Conservation (phyloP, 768 basidiomycete genomes). For the Mycena amicta region DNA sequence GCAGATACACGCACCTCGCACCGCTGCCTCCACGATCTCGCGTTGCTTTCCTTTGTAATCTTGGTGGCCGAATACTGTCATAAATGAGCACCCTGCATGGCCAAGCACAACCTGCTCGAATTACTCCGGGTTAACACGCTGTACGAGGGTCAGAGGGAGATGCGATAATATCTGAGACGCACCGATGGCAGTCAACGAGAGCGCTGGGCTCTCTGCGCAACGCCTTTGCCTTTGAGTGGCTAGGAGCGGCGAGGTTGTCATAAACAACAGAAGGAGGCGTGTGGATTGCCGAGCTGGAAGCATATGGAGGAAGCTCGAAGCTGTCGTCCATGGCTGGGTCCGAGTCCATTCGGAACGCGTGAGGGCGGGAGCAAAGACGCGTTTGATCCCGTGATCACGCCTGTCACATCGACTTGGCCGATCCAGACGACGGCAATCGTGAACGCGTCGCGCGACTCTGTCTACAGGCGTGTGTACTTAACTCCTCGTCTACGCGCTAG, state of each 20-base stretch:
- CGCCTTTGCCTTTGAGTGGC: conserved; percentile 17
- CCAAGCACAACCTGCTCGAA: neutral
- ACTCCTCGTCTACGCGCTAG: too few species aligned
- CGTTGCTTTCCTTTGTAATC: conserved; percentile 78
- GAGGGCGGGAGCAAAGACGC: neutral
- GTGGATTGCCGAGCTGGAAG: conserved; percentile 13
- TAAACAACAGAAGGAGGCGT: conserved; percentile 16
- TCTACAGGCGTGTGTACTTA: too few species aligned
- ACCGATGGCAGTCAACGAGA: conserved; percentile 24
- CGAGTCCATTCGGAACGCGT: conserved; percentile 12
- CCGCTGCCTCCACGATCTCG: conserved; percentile 72
- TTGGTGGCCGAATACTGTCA: conserved; percentile 66
- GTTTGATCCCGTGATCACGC: neutral
- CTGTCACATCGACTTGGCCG: neutral
- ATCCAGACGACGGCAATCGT: too few species aligned
- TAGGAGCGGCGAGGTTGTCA: conserved; percentile 14
- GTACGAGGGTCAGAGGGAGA: neutral
- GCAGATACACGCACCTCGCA: conserved; percentile 57
- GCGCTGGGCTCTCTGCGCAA: conserved; percentile 18
- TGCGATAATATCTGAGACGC: neutral
- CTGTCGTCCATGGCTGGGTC: conserved; percentile 10
- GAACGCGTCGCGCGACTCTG: too few species aligned
- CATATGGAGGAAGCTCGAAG: neutral
- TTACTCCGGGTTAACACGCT: conserved; percentile 14
- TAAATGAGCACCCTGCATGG: neutral